Conservation (phyloP, 148 eudicot species). For the Silene latifolia region DNA sequence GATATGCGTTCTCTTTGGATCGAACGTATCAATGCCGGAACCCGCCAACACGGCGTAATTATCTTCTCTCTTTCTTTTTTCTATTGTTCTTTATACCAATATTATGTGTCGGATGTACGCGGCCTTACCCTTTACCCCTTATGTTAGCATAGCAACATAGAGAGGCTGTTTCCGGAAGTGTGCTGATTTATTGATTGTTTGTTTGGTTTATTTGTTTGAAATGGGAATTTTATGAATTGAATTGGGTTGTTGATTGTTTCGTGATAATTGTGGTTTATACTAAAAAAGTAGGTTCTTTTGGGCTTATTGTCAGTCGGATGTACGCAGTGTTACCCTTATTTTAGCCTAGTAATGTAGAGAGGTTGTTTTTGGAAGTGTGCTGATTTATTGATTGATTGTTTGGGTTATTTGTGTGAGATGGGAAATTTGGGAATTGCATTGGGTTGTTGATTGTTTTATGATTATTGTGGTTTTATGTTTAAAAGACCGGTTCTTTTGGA, state of each 20-base stretch:
- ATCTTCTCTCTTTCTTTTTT: not conserved
- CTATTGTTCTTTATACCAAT: not conserved
- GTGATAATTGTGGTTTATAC: no score
- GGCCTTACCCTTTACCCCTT: no score
- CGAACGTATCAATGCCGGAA: conserved; percentile 88
- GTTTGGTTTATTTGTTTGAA: not conserved
- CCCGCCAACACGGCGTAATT: conserved; percentile 73
- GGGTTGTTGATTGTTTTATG: not conserved
- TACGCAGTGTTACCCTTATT: no score
- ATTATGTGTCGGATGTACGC: no score
- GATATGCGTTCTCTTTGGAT: conserved; percentile 96
- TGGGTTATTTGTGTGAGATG: no score
- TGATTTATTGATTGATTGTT: no score
- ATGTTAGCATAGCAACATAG: no score
- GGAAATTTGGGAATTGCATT: not conserved
- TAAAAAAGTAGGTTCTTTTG: no score
- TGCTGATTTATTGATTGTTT: not conserved
- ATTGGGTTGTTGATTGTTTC: not conserved
- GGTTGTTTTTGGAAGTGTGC: not conserved
- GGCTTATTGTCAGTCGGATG: no score
- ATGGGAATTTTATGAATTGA: not conserved
- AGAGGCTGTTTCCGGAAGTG: not conserved
- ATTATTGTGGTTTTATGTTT: no score
- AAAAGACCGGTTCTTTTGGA: no score
- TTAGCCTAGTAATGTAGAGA: no score